Conservation (phyloP, 208 protist species). For the Wallacemonas sp. region DNA sequence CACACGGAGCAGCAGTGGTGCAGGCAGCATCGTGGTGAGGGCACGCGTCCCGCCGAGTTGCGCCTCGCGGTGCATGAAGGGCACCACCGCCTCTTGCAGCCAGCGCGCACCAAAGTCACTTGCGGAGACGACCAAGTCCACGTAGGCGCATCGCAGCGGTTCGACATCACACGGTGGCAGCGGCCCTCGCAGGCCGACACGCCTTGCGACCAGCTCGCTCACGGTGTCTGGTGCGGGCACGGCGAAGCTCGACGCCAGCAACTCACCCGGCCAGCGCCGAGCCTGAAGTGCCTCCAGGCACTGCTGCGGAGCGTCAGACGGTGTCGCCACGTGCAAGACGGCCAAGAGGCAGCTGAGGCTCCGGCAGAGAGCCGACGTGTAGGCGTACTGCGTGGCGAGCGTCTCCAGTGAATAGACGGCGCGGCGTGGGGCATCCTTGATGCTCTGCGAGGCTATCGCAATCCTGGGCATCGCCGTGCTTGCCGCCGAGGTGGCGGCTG, state of each 20-base stretch:
- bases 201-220: conserved; percentile 26
- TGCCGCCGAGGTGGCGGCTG: too few relatives aligned
- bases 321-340: too few relatives aligned
- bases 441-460: conserved; percentile 11
- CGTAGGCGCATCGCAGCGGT: conserved; percentile 27
- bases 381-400: conserved; percentile 70
- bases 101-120: conserved; percentile 35
- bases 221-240: conserved; percentile 30
- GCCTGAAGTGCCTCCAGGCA: background rate
- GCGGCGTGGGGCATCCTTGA: conserved; percentile 55
- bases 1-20: conserved; percentile 27
- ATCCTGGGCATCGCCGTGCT: background rate
- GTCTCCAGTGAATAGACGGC: conserved; percentile 51
- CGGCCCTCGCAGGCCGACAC: conserved; percentile 26
- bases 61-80: background rate
- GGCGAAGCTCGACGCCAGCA: conserved; percentile 27
- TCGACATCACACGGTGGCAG: background rate
- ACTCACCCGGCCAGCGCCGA: conserved; percentile 17
- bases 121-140: conserved; percentile 39
- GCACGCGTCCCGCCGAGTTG: background rate
- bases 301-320: background rate
- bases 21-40: conserved; percentile 16
- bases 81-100: conserved; percentile 15
- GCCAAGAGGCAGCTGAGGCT: conserved; percentile 26
- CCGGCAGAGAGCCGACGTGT: conserved; percentile 32